Conservation (phyloP, 352 stramenopile species). For the Globisporangium spiculum region DNA sequence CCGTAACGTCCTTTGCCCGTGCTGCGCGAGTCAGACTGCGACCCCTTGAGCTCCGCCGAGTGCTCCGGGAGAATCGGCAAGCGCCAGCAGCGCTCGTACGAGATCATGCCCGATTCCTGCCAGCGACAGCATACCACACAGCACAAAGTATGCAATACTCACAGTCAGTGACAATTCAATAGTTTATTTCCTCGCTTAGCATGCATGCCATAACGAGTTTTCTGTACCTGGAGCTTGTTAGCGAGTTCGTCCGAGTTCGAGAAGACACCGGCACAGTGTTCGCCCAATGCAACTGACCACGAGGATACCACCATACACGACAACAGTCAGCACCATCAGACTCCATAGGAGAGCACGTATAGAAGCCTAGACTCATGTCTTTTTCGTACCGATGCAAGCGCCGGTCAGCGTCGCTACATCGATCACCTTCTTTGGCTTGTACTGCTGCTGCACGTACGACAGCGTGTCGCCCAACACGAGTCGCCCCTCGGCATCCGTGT, state of each 20-base stretch:
- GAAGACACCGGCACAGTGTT: constrained; percentile 90
- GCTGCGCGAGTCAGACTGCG: constrained; percentile 79
- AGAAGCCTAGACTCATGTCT: background rate
- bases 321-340: background rate
- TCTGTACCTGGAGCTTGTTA: constrained; percentile 45
- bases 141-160: constrained; percentile 4
- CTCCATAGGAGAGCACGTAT: background rate
- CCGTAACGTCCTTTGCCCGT: constrained; percentile 75
- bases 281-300: constrained; percentile 71
- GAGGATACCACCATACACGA: background rate
- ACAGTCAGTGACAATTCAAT: background rate
- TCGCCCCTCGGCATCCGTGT: constrained; percentile 91
- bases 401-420: constrained; percentile 93
- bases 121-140: background rate
- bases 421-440: constrained; percentile 90
- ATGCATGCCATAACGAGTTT: background rate
- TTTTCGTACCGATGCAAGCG: constrained; percentile 68
- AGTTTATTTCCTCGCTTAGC: background rate
- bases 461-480: constrained; percentile 90
- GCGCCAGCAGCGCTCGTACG: constrained; percentile 86
- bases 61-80: constrained; percentile 88
- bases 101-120: constrained; percentile 50
- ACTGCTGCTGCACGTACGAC: constrained; percentile 86
- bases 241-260: constrained; percentile 90
- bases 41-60: constrained; percentile 74